A percentile compares a stretch with the other conserved stretches of the same genome.
Evolutionary conservation across 192 early-diverging fungal genomes (phyloP).

Genomic region (Coemansia sp.): DNA sequence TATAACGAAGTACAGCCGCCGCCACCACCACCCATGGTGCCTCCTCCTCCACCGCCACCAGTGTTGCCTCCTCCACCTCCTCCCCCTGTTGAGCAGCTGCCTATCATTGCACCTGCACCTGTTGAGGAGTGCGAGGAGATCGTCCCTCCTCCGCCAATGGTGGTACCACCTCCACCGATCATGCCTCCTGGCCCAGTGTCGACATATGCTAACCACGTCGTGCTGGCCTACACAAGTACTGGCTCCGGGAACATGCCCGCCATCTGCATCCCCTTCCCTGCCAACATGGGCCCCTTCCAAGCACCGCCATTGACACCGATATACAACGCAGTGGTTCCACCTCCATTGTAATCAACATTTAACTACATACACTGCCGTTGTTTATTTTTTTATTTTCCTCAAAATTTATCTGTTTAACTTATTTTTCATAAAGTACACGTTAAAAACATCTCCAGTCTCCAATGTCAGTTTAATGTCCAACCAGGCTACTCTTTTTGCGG

Average conservation of each 20-base stretch:
- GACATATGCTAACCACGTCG: slow-evolving; percentile 24
- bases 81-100: slow-evolving; percentile 1
- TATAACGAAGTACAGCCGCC: slow-evolving; percentile 1
- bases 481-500: not conserved
- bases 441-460: not conserved
- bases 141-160: slow-evolving; percentile 9
- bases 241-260: slow-evolving; percentile 46
- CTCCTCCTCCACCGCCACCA: not conserved
- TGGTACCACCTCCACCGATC: slow-evolving; percentile 16
- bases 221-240: slow-evolving; percentile 50
- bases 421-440: slow-evolving; percentile 2
- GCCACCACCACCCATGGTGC: slow-evolving; percentile 16
- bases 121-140: slow-evolving; percentile 30
- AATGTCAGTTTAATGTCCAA: not conserved
- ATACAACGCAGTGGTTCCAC: slow-evolving; percentile 39
- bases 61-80: slow-evolving; percentile 17
- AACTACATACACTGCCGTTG: slow-evolving; percentile 3
- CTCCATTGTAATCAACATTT: slow-evolving; percentile 13
- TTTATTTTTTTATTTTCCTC: not conserved
- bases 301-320: slow-evolving; percentile 32
- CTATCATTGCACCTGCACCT: slow-evolving; percentile 15
- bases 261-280: slow-evolving; percentile 47
- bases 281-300: slow-evolving; percentile 21
- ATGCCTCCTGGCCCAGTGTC: slow-evolving; percentile 18
- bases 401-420: slow-evolving; percentile 5